phyloP scores from a whole-genome alignment of 192 early-diverging fungal genomes.

The Funneliformis geosporum region DNA sequence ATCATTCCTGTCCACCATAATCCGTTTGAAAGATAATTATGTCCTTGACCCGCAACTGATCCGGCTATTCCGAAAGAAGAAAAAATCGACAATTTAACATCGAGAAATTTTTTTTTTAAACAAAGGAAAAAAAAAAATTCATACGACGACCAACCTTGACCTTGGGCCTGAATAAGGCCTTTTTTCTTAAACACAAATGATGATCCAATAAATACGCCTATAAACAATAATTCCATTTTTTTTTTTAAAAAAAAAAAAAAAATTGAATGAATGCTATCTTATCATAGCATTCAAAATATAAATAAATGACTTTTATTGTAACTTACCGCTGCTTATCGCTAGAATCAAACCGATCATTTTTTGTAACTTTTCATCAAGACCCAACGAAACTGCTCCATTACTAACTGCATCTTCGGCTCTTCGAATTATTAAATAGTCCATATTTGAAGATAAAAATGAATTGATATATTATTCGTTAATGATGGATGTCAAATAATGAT shows the following conservation, averaged over 20 bases:
- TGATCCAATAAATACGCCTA: slow-evolving; percentile 85
- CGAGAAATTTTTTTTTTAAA: background rate
- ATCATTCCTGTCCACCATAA: slow-evolving; percentile 65
- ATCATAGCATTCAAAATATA: background rate
- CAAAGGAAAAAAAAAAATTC: background rate
- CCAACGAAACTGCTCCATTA: no score
- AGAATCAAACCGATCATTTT: slow-evolving; percentile 7
- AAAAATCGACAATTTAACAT: background rate
- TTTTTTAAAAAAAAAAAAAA: background rate
- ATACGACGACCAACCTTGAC: slow-evolving; percentile 45
- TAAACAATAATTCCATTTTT: slow-evolving; percentile 35
- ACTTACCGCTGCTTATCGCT: slow-evolving; percentile 21
- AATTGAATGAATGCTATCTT: background rate
- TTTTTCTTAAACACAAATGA: slow-evolving; percentile 97
- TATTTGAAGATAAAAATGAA: no score
- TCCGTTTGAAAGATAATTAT: slow-evolving; percentile 52
- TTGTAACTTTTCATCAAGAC: no score
- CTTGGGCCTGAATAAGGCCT: slow-evolving; percentile 79
- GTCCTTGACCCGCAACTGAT: slow-evolving; percentile 53
- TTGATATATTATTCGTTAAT: no score
- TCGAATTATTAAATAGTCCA: background rate
- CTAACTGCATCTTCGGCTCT: background rate
- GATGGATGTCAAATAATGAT: no score
- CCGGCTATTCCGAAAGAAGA: slow-evolving; percentile 33
- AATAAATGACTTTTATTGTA: background rate